These are phyloP conservation scores for Phytopythium montanum DNA, from an alignment of 352 stramenopile species.

Conservation along the genomic window DNA sequence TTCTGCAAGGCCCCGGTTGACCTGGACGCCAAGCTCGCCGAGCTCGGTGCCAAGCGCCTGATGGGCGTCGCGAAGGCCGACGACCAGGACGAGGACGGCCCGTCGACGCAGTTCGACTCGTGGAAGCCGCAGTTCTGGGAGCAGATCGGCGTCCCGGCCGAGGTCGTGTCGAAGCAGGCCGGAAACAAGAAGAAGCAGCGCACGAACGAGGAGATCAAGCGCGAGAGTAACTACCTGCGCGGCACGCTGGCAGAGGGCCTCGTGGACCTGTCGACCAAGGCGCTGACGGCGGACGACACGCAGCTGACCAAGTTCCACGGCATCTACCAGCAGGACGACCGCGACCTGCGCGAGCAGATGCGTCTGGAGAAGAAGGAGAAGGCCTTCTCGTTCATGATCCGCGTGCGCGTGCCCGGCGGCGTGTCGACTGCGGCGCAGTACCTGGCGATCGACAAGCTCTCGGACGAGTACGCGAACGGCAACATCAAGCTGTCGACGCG, in stretches of 20 bases:
- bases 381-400: constrained; percentile 97
- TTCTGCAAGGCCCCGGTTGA: constrained; percentile 75
- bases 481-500: constrained; percentile 95
- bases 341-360: constrained; percentile 84
- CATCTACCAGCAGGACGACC: constrained; percentile 97
- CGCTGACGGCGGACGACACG: constrained; percentile 60
- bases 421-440: constrained; percentile 93
- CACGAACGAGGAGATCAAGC: constrained; percentile 86
- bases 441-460: constrained; percentile 92
- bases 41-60: constrained; percentile 68
- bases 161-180: constrained; percentile 41
- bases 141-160: constrained; percentile 54
- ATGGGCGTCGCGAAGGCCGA: constrained; percentile 57
- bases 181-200: constrained; percentile 63
- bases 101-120: constrained; percentile 57
- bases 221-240: constrained; percentile 70
- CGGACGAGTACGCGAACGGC: constrained; percentile 91
- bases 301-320: constrained; percentile 96
- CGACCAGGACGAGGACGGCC: constrained; percentile 81
- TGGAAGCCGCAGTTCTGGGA: constrained; percentile 82
- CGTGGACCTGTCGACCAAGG: constrained; percentile 67
- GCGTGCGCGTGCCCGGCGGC: constrained; percentile 94
- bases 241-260: constrained; percentile 68
- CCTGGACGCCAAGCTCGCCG: constrained; percentile 69
- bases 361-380: constrained; percentile 82